Evolutionary conservation across 1,284 basidiomycete genomes (phyloP).

Genomic region (Melampsora occidentalis): DNA sequence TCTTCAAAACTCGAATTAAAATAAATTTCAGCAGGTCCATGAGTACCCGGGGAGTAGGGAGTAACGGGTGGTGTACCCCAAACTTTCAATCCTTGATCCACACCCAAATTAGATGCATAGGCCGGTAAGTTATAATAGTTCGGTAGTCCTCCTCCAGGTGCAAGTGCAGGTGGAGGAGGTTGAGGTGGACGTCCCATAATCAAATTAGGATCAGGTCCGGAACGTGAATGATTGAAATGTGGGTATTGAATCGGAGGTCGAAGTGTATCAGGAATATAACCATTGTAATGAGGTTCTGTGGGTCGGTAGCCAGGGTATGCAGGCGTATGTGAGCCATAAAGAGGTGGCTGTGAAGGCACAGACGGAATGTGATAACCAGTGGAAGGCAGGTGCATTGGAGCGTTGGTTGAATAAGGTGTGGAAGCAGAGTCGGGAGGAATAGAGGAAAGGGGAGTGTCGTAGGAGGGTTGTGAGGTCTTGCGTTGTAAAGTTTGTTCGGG

Average conservation of each 20-base stretch:
- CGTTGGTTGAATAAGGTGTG: constrained; percentile 46
- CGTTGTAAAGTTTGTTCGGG: constrained; percentile 30
- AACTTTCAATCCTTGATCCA: background rate
- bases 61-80: constrained; percentile 21
- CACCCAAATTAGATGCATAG: constrained; percentile 44
- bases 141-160: constrained; percentile 51
- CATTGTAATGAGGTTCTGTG: constrained; percentile 10
- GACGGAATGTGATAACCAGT: constrained; percentile 70
- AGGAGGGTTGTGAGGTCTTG: constrained; percentile 33
- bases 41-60: constrained; percentile 26
- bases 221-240: constrained; percentile 5
- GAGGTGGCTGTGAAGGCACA: constrained; percentile 68
- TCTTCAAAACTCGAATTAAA: constrained; percentile 42
- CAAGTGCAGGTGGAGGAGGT: constrained; percentile 34
- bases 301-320: background rate
- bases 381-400: constrained; percentile 47
- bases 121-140: constrained; percentile 52
- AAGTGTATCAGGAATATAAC: constrained; percentile 18
- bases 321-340: constrained; percentile 56
- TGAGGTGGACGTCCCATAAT: constrained; percentile 22
- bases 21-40: constrained; percentile 34
- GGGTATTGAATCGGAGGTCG: constrained; percentile 41
- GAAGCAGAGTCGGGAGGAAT: constrained; percentile 6
- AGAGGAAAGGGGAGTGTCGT: constrained; percentile 35
- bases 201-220: constrained; percentile 12